These are phyloP conservation scores for Aristolochia fimbriata DNA, from an alignment of 164 flowering plant species.

Conservation along the genomic window DNA sequence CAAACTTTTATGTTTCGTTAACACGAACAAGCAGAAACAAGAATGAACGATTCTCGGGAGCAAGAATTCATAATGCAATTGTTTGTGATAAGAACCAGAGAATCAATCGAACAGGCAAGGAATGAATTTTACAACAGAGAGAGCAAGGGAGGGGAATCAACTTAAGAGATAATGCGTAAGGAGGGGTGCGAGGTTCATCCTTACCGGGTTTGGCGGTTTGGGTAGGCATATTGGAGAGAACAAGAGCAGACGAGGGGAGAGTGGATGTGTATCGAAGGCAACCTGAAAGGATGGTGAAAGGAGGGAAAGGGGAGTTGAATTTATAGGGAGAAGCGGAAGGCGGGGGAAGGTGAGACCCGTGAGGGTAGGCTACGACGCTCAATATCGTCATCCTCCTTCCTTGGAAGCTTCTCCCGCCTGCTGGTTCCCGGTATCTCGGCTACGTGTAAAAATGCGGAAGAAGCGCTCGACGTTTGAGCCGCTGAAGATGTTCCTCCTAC, in stretches of 20 bases:
- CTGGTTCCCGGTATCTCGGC: not conserved
- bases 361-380: conserved; percentile 1
- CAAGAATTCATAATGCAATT: too few relatives aligned
- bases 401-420: not conserved
- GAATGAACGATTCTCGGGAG: too few relatives aligned
- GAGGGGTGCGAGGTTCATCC: not conserved
- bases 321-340: not conserved
- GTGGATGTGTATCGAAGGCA: too few relatives aligned
- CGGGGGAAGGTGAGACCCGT: not conserved
- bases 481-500: too few relatives aligned
- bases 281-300: not conserved
- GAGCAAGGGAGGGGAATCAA: too few relatives aligned
- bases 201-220: not conserved
- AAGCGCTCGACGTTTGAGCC: not conserved
- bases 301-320: not conserved
- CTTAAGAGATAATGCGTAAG: too few relatives aligned
- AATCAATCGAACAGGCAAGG: too few relatives aligned
- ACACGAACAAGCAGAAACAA: too few relatives aligned
- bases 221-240: not conserved
- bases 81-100: too few relatives aligned
- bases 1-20: too few relatives aligned
- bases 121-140: too few relatives aligned
- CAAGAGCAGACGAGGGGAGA: too few relatives aligned
- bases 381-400: conserved; percentile 3
- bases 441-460: not conserved